Evolutionary conservation across 306 rosid species (phyloP).

Genomic region (Glycine soja): DNA sequence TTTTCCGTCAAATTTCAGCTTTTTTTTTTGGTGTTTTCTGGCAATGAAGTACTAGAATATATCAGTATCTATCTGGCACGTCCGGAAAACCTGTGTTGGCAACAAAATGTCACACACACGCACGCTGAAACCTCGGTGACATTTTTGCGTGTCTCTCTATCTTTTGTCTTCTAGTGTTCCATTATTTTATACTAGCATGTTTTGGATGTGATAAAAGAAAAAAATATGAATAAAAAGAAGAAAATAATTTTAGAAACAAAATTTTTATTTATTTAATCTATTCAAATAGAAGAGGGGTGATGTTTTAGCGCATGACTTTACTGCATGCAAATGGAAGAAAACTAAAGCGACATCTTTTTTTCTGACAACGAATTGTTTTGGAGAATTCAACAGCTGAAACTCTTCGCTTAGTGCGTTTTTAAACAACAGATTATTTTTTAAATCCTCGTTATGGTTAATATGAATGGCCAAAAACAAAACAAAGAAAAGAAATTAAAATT

Average conservation of each 20-base stretch:
- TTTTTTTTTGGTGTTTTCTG: background rate
- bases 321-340: background rate
- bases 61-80: background rate
- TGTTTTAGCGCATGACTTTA: slow-evolving; percentile 6
- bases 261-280: background rate
- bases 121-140: slow-evolving; percentile 35
- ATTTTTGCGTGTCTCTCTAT: slow-evolving; percentile 10
- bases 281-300: background rate
- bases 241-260: background rate
- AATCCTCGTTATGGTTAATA: background rate
- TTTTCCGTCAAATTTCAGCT: background rate
- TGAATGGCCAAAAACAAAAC: background rate
- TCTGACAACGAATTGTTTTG: background rate
- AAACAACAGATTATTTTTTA: background rate
- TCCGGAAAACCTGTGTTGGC: background rate
- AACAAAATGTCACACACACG: slow-evolving; percentile 28
- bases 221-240: background rate
- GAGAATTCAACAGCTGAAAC: slow-evolving; percentile 2
- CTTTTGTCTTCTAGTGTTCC: background rate
- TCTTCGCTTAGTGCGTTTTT: background rate
- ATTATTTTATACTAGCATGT: background rate
- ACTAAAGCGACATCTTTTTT: slow-evolving; percentile 12
- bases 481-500: background rate
- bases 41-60: background rate
- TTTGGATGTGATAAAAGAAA: too few species aligned